A percentile compares a stretch with the other conserved stretches of the same genome.
Evolutionary conservation across 2,329 filamentous ascomycete species (phyloP).

Genomic region (Apiospora kogelbergensis): DNA sequence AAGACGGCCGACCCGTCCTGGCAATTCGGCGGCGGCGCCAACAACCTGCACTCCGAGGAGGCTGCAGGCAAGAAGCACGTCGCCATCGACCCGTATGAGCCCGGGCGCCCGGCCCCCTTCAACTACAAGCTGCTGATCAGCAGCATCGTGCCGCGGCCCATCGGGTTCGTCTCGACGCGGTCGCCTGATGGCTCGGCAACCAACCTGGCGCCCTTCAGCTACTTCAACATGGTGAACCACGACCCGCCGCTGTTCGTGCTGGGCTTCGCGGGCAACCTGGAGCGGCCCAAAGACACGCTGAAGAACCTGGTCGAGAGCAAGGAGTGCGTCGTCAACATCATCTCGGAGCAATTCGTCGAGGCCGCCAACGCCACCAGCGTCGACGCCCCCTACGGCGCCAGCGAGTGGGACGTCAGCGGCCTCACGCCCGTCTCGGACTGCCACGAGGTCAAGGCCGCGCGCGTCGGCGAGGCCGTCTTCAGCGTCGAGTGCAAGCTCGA

Average conservation of each 20-base stretch:
- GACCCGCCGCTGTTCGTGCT: slow-evolving; percentile 82
- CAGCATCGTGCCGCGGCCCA: slow-evolving; percentile 77
- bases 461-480: slow-evolving; percentile 82
- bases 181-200: slow-evolving; percentile 55
- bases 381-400: slow-evolving; percentile 73
- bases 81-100: slow-evolving; percentile 77
- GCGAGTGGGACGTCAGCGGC: slow-evolving; percentile 79
- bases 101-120: slow-evolving; percentile 63
- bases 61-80: slow-evolving; percentile 52
- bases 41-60: slow-evolving; percentile 40
- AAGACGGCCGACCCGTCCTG: slow-evolving; percentile 66
- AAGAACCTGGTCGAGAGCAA: slow-evolving; percentile 68
- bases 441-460: slow-evolving; percentile 64
- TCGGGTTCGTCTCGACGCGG: slow-evolving; percentile 62
- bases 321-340: slow-evolving; percentile 86
- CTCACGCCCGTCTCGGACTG: slow-evolving; percentile 68
- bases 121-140: slow-evolving; percentile 96
- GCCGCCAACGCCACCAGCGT: slow-evolving; percentile 81
- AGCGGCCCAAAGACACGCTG: slow-evolving; percentile 73
- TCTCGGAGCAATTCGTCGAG: slow-evolving; percentile 81
- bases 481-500: slow-evolving; percentile 79
- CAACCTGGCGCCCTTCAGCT: slow-evolving; percentile 87
- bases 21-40: slow-evolving; percentile 66
- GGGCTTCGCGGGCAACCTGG: slow-evolving; percentile 46
- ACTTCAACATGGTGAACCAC: slow-evolving; percentile 80